Conservation (phyloP, 2,329 filamentous ascomycete species). For the Fusarium sp. region DNA sequence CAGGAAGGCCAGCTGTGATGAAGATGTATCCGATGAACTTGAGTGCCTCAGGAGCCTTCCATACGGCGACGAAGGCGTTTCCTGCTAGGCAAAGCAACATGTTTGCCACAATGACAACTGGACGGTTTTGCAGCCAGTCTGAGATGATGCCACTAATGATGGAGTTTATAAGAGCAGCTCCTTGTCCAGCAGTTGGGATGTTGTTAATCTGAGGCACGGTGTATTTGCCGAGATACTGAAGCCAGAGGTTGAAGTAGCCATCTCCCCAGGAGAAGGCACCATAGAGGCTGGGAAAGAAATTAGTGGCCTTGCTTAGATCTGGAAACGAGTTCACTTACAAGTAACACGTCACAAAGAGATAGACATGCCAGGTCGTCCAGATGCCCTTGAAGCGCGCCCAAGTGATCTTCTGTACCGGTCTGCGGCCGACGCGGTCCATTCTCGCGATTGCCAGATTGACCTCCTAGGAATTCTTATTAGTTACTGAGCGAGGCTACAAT, state of each 20-base stretch:
- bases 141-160: conserved; percentile 21
- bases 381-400: conserved; percentile 22
- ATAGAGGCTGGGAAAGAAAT: background rate
- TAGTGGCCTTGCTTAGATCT: background rate
- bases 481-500: background rate
- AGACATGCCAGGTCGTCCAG: conserved; percentile 24
- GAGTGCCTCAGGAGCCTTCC: conserved; percentile 14
- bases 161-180: conserved; percentile 20
- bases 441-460: conserved; percentile 7
- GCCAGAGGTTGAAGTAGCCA: conserved; percentile 52
- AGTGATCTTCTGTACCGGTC: conserved; percentile 18
- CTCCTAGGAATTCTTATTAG: background rate
- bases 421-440: conserved; percentile 17
- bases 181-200: conserved; percentile 51
- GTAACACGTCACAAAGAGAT: conserved; percentile 21
- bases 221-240: conserved; percentile 49
- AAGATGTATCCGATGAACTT: conserved; percentile 25
- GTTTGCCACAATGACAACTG: conserved; percentile 22
- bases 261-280: conserved; percentile 23
- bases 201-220: conserved; percentile 55
- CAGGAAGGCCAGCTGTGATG: conserved; percentile 19
- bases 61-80: conserved; percentile 16
- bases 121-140: conserved; percentile 16
- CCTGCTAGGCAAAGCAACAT: conserved; percentile 20
- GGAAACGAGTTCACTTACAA: background rate